A percentile compares a stretch with the other conserved stretches of the same genome.
These are phyloP conservation scores for Yarrowia sp. DNA, from an alignment of 805 yeast genomes.

Conservation along the genomic window DNA sequence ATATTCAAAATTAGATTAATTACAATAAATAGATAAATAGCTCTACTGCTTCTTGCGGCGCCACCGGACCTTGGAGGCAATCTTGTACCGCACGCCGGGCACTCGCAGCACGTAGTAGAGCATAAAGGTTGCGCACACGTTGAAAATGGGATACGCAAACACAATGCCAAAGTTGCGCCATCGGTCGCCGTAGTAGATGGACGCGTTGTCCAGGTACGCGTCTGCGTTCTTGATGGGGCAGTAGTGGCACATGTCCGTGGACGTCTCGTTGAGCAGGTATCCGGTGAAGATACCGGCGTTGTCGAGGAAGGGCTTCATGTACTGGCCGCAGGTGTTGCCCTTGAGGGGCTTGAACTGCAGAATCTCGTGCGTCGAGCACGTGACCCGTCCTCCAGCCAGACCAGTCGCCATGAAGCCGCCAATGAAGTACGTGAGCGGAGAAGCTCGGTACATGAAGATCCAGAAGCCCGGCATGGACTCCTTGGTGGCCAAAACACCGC, in stretches of 20 bases:
- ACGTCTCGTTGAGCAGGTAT: conserved; percentile 43
- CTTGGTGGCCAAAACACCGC: conserved; percentile 61
- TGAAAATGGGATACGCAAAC: conserved; percentile 49
- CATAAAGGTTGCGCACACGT: conserved; percentile 46
- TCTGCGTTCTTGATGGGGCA: conserved; percentile 62
- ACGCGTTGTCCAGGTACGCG: conserved; percentile 49
- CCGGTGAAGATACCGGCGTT: conserved; percentile 44
- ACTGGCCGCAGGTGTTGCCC: conserved; percentile 59
- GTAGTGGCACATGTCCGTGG: conserved; percentile 56
- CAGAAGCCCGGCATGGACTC: conserved; percentile 69
- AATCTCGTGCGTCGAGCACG: conserved; percentile 51
- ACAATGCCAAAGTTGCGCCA: conserved; percentile 64
- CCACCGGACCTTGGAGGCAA: conserved; percentile 21
- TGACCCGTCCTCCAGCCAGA: conserved; percentile 48
- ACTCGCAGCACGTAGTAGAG: conserved; percentile 69
- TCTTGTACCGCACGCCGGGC: conserved; percentile 42
- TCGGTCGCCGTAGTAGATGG: conserved; percentile 39
- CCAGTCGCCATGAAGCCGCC: conserved; percentile 51
- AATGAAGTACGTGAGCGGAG: conserved; percentile 66
- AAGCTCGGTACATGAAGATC: conserved; percentile 73
- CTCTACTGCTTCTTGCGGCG: conserved; percentile 2
- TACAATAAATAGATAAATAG: conserved; percentile 9
- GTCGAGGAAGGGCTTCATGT: conserved; percentile 44
- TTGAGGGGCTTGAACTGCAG: conserved; percentile 50
- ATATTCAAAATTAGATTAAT: conserved; percentile 4